Evolutionary conservation across 495 filamentous ascomycete species (phyloP), one percentile per base, ranked within the genome.

Genomic region (Aspergillus kassunensis): DNA sequence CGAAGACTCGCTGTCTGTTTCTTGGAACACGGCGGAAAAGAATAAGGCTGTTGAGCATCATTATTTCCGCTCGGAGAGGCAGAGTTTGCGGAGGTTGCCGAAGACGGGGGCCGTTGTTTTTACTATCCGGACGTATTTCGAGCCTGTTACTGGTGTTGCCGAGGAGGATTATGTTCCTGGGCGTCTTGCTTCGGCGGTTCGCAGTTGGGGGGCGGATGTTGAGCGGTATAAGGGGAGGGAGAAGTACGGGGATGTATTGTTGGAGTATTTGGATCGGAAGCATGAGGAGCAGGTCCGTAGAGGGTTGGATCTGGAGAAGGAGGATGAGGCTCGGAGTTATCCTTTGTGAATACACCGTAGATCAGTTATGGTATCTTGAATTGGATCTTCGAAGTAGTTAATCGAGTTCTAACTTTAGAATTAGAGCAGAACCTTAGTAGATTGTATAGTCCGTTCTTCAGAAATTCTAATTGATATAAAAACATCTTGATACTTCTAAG

Each of bases 181-280:
- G 0, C 58, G 88, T 39, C 61, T 91, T 63, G 87, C 87, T 25
- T 83, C 80, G 52, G 88, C 84, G 20, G 67, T 91, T 11, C 69
- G 91, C 51, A 95, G 88, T 69, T 95, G 90, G 91, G 87, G 86
- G 1, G 84, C 89, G 43, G 87, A 93, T 76, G 90, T 95, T 9
- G 79, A 80, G 27, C 72, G 71, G 68, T 95, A 96, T 66, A 95
- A 95, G 73, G 90, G 91, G 16, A 85, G 78, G 72, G 88, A 90
- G 60, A 81, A 75, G 63, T 95, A 89, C 70, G 77, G 79, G 54
- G 85, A 88, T 29, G 84, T 95, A 3, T 65, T 96, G 65, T 68
- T 95, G 57, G 87, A 91, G 71, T 96, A 83, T 72, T 63, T 96
- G 63, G 91, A 95, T 71, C 59, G 57, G 63, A 87, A 86, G 73